These are phyloP conservation scores for Phlyctochytrium arcticum DNA, from an alignment of 192 early-diverging fungal genomes.

Conservation along the genomic window DNA sequence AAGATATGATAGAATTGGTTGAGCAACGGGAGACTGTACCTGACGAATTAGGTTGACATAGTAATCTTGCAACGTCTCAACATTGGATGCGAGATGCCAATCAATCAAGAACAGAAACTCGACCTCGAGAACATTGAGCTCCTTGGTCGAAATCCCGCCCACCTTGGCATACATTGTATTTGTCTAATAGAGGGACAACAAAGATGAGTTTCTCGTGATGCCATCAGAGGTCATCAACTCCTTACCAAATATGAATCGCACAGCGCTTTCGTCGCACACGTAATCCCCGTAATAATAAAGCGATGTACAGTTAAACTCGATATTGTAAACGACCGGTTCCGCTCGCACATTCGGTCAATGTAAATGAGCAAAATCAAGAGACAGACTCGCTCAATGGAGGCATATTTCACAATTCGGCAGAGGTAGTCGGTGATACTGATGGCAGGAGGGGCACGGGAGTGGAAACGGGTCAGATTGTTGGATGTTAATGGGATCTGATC, in stretches of 20 bases:
- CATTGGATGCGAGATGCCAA: constrained; percentile 80
- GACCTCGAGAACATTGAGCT: constrained; percentile 87
- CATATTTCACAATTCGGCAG: constrained; percentile 84
- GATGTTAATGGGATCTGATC: constrained; percentile 54
- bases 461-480: constrained; percentile 82
- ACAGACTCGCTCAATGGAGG: constrained; percentile 79
- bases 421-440: constrained; percentile 89
- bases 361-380: constrained; percentile 87
- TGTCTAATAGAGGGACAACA: constrained; percentile 79
- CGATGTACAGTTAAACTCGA: constrained; percentile 84
- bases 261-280: constrained; percentile 17
- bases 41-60: constrained; percentile 88
- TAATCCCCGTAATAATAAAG: constrained; percentile 23
- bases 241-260: constrained; percentile 36
- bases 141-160: constrained; percentile 86
- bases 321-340: constrained; percentile 73
- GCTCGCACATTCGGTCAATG: constrained; percentile 73
- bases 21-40: background rate
- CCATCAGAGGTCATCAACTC: too few relatives aligned
- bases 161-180: constrained; percentile 96
- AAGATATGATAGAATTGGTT: background rate
- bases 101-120: constrained; percentile 82
- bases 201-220: too few relatives aligned
- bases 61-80: constrained; percentile 82
- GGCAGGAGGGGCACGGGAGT: constrained; percentile 82